These are phyloP conservation scores for Filosporella fistucella DNA, from an alignment of 495 filamentous ascomycete species.

Conservation along the genomic window DNA sequence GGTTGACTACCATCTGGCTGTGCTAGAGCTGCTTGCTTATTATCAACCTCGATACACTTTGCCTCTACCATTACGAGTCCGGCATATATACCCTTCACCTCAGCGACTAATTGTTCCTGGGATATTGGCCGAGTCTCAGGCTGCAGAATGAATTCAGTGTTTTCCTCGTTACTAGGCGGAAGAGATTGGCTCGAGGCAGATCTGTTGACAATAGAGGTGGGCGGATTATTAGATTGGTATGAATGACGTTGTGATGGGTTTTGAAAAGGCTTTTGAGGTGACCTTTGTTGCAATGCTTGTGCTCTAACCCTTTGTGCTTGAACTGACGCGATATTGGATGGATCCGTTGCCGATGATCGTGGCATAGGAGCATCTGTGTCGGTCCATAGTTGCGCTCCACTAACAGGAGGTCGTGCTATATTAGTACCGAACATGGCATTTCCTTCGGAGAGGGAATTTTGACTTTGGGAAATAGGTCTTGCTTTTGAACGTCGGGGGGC, in stretches of 20 bases:
- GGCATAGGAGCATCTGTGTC: conserved; percentile 2
- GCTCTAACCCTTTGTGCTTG: conserved; percentile 9
- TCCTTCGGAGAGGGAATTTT: conserved; percentile 1
- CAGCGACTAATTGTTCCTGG: conserved; percentile 66
- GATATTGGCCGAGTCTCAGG: conserved; percentile 64
- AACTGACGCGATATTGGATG: conserved; percentile 8
- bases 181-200: background rate
- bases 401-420: background rate
- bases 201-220: background rate
- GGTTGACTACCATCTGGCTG: conserved; percentile 30
- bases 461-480: background rate
- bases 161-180: conserved; percentile 2
- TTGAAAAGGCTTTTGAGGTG: conserved; percentile 1
- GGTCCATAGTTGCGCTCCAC: conserved; percentile 11
- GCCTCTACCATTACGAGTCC: conserved; percentile 76
- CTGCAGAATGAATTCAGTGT: conserved; percentile 31
- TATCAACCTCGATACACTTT: conserved; percentile 69
- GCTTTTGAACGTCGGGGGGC: conserved; percentile 18
- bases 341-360: conserved; percentile 5
- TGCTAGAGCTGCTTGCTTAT: conserved; percentile 36
- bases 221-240: background rate
- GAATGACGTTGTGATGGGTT: background rate
- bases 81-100: conserved; percentile 73
- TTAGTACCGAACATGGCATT: background rate
- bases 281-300: background rate